These are phyloP conservation scores for Debaryomyces prosopidis DNA, from an alignment of 805 yeast genomes.

Conservation along the genomic window DNA sequence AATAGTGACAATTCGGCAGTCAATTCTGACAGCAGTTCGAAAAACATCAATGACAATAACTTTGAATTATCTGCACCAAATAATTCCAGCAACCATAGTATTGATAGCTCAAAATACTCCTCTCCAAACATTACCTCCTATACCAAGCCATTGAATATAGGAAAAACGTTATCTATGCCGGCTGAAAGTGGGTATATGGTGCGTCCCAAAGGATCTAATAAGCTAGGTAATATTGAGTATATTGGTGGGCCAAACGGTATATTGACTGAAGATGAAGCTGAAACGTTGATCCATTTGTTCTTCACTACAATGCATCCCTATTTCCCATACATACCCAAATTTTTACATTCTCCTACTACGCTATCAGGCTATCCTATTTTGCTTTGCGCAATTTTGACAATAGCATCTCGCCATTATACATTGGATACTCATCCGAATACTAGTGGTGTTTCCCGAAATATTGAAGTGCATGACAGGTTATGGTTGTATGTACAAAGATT, in stretches of 20 bases:
- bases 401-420: constrained; percentile 75
- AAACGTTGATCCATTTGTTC: constrained; percentile 56
- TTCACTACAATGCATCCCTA: constrained; percentile 84
- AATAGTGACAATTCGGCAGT: not conserved
- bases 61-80: not conserved
- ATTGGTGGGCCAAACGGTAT: constrained; percentile 57
- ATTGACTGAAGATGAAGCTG: constrained; percentile 64
- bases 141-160: constrained; percentile 13
- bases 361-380: constrained; percentile 80
- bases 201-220: constrained; percentile 48
- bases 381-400: constrained; percentile 76
- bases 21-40: not conserved
- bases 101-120: not conserved
- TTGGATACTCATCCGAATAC: constrained; percentile 40
- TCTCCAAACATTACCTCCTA: constrained; percentile 18
- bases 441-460: constrained; percentile 43
- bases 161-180: constrained; percentile 37
- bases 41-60: not conserved
- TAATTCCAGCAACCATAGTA: not conserved
- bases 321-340: constrained; percentile 82
- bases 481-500: constrained; percentile 85
- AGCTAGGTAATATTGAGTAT: constrained; percentile 60
- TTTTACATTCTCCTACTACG: constrained; percentile 62
- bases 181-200: constrained; percentile 40
- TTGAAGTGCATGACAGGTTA: constrained; percentile 71